Evolutionary conservation across 2,329 filamentous ascomycete species (phyloP), one percentile per base, ranked within the genome.

Genomic region (Passalora sequoiae): DNA sequence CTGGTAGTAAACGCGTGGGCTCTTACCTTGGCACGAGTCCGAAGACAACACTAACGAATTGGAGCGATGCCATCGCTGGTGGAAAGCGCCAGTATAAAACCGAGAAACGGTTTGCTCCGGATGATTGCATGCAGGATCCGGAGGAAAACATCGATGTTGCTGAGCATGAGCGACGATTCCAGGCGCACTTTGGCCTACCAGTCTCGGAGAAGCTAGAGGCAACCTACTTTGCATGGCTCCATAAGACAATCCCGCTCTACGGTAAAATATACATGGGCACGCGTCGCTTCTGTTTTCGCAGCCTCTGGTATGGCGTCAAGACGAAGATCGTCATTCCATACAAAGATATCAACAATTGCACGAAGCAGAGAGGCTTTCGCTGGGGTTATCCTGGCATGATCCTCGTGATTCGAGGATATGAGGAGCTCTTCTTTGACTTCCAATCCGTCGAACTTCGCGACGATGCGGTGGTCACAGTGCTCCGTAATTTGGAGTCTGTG

Each of bases 351-450:
- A 87, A 96, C 64, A 97, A 89, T 50, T 87, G 89, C 5, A 83
- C 91, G 58, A 96, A 95, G 66, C 89, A 96, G 65, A 94, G 92
- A 59, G 91, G 92, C 0, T 97, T 96, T 60, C 80, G 89, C 1
- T 86, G 94, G 57, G 87, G 89, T 5, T 96, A 94, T 56, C 84
- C 87, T 15, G 92, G 89, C 4, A 75, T 98, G 29, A 88, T 95
- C 0, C 73, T 97, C n/a, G 85, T 94, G 4, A 94, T 98, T 51
- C 82, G 85, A 40, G 92, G 89, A 0, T 88, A 96, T 49, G 92
- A 97, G 63, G 92, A 97, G 65, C 70, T 98, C 1, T 97, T 97
- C 65, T 97, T 98, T 59, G 91, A 98, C 63, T 97, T 97, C 60
- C 77, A 78, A 40, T 77, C 82, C 36, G 72, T 77, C 1, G 89